A percentile compares a stretch with the other conserved stretches of the same genome.
Evolutionary conservation across 2,329 filamentous ascomycete genomes (phyloP).

Genomic region (Fusarium tuaranense): DNA sequence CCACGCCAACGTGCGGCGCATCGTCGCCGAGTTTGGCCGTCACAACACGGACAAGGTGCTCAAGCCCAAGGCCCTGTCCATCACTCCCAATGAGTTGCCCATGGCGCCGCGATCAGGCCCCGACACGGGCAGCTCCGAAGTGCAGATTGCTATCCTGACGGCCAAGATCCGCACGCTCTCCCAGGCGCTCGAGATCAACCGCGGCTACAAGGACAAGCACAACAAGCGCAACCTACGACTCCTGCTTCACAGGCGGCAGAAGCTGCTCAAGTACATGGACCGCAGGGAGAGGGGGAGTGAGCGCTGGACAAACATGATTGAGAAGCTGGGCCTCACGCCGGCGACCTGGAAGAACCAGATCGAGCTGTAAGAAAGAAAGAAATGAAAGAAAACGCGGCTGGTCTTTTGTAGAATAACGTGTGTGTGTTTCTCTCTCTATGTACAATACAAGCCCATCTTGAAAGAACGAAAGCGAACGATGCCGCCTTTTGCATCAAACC

Average conservation of each 20-base stretch:
- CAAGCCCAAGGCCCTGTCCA: conserved; percentile 68
- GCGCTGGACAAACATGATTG: conserved; percentile 87
- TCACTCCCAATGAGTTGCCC: conserved; percentile 53
- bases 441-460: conserved; percentile 58
- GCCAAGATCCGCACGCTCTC: conserved; percentile 90
- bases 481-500: conserved; percentile 44
- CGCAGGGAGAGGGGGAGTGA: conserved; percentile 91
- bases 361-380: conserved; percentile 45
- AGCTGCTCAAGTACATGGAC: conserved; percentile 86
- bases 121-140: conserved; percentile 95
- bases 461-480: conserved; percentile 44
- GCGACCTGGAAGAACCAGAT: conserved; percentile 95
- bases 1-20: conserved; percentile 85
- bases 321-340: conserved; percentile 86
- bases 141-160: conserved; percentile 96
- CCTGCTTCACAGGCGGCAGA: conserved; percentile 90
- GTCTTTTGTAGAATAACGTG: conserved; percentile 56
- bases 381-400: conserved; percentile 4
- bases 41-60: conserved; percentile 86
- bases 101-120: conserved; percentile 76
- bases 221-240: conserved; percentile 92
- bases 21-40: conserved; percentile 88
- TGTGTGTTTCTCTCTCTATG: conserved; percentile 58
- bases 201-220: conserved; percentile 86
- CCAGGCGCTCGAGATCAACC: conserved; percentile 73